Conservation (phyloP, 176 grass and related monocot species). For the Alloteropsis semialata region DNA sequence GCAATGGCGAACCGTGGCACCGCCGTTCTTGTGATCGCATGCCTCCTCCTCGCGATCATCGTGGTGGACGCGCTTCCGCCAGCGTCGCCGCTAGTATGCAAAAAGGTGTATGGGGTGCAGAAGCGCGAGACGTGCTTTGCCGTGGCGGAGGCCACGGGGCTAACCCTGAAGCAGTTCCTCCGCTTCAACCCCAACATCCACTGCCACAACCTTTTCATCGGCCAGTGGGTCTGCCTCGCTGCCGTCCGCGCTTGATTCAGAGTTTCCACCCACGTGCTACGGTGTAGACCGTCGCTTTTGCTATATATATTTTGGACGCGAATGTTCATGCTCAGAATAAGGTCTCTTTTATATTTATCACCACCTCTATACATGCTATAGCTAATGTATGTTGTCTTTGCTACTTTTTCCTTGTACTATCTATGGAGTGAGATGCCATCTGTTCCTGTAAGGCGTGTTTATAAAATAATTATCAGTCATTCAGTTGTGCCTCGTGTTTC, state of each 20-base stretch:
- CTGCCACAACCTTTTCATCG: slow-evolving; percentile 31
- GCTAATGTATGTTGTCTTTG: not conserved
- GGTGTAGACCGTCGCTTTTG: too few species aligned
- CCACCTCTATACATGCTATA: not conserved
- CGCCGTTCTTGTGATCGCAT: slow-evolving; percentile 1
- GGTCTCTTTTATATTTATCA: not conserved
- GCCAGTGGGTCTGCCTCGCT: slow-evolving; percentile 43
- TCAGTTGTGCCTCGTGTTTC: not conserved
- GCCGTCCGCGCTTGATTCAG: not conserved
- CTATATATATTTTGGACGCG: too few species aligned
- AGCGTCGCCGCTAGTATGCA: slow-evolving; percentile 8
- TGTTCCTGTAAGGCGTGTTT: not conserved
- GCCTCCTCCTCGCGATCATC: slow-evolving; percentile 16
- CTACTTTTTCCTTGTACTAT: too few species aligned
- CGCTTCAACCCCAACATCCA: slow-evolving; percentile 47
- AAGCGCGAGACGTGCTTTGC: slow-evolving; percentile 9
- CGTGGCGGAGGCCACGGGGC: not conserved
- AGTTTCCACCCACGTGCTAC: too few species aligned
- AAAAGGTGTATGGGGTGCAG: slow-evolving; percentile 22
- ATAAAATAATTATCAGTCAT: not conserved
- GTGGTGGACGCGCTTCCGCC: not conserved
- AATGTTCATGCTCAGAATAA: not conserved
- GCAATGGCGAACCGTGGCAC: too few species aligned
- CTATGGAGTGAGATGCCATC: not conserved
- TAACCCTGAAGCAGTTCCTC: slow-evolving; percentile 8